Evolutionary conservation across 192 early-diverging fungal genomes (phyloP).

Genomic region (Entomortierella lignicola): DNA sequence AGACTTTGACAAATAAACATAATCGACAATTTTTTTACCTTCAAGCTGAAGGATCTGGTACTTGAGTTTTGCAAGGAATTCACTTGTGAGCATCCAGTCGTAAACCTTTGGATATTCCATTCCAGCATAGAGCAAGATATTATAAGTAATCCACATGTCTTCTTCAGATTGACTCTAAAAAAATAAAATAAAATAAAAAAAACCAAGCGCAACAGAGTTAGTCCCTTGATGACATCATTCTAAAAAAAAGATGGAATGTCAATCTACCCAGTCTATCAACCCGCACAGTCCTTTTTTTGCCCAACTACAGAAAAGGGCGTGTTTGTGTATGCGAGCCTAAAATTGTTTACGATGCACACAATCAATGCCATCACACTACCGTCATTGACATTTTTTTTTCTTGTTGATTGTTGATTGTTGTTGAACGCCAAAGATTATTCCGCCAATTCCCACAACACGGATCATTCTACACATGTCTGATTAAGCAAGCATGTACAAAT

Average conservation of each 20-base stretch:
- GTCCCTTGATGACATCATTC: not conserved
- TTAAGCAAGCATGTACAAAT: too few species aligned
- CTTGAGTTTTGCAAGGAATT: constrained; percentile 62
- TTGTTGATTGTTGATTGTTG: too few species aligned
- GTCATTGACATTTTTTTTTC: not conserved
- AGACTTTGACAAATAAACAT: too few species aligned
- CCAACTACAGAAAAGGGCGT: too few species aligned
- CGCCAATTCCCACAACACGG: too few species aligned
- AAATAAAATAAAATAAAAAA: not conserved
- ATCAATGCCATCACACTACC: not conserved
- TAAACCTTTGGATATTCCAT: constrained; percentile 58
- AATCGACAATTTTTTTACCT: constrained; percentile 4
- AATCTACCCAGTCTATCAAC: not conserved
- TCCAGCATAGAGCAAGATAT: constrained; percentile 59
- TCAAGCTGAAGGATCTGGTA: constrained; percentile 53
- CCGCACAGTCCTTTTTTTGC: not conserved
- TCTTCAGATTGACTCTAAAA: constrained; percentile 26
- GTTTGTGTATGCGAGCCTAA: too few species aligned
- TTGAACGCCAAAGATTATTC: too few species aligned
- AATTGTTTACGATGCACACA: too few species aligned
- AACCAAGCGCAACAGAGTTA: not conserved
- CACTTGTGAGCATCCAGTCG: constrained; percentile 53
- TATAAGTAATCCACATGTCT: constrained; percentile 60
- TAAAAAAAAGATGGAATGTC: not conserved
- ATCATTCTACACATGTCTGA: too few species aligned